Evolutionary conservation across 2,329 filamentous ascomycete genomes (phyloP), one percentile per base, ranked within the genome.

Genomic region (Ophiostoma australiae): DNA sequence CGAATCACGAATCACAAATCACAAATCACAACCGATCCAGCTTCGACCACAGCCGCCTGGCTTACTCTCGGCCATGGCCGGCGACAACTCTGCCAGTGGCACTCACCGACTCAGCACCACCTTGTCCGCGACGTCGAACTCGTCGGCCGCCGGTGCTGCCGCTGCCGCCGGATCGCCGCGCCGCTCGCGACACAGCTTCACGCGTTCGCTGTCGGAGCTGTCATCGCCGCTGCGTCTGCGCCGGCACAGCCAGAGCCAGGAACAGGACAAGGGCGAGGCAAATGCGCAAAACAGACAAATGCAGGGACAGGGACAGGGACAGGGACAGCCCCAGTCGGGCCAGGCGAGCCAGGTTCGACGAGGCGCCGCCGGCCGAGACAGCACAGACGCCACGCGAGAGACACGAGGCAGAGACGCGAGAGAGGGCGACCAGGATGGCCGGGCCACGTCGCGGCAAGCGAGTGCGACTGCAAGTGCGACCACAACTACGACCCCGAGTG

Each of bases 151-250:
- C 20, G 20, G 1, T 33, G 33, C 61, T 17, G 61, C 37, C 20
- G 58, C 78, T 4, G 61, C 61, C 3, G 3, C 37, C 39, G 61
- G 77, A 70, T 78, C 80, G 27, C 79, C 80, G 33, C 76, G 76
- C 67, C 79, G 80, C 31, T 77, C 81, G 33, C 82, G 82, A 72
- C 86, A 87, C 75, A 84, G 86, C 74, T 80, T 87, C 72, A 84
- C 82, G 72, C 83, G 85, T 44, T 89, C 87, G 67, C 82, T 87
- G 72, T 84, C 83, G 65, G 86, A 87, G 74, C 75, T 86, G 69
- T 80, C 84, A 33, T 82, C 83, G 48, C 84, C 85, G 31, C 79
- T 81, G 72, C 81, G 79, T 71, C 78, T 80, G 73, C 77, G 78
- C 68, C 76, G 78, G 13, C 77, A 79, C 70, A 78, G 78, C 72